Base-by-base conservation (phyloP, 768 basidiomycete species). In the Rhodotorula toruloides region DNA sequence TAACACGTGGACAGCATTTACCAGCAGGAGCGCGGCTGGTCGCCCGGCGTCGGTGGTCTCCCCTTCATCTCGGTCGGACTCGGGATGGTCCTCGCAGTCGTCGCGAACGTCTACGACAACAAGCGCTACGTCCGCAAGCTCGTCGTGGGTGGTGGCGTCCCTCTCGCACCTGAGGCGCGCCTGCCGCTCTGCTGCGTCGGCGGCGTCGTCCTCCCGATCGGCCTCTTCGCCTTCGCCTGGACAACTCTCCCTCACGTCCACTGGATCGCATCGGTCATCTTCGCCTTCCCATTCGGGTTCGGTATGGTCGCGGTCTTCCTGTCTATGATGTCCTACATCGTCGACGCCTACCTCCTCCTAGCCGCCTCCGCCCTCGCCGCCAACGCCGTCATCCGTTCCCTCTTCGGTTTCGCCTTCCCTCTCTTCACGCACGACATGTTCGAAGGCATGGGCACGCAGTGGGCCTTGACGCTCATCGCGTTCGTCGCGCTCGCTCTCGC, bases 181-280 rank as follows among this genome's bases (percentile, higher is more conserved):
- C 72, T 81, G 1, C 77, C 75, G 1, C 71, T 77, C 0, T 76
- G 78, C 27, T 74, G 77, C n/a, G 55, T 79, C 71, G 79, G 77
- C 16, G 77, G 76, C 37, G 54, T 76, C n/a, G 50, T 77, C 14
- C 70, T 81, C 1, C 77, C 78, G 42, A 65, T 78, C 54, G 72
- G 73, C 12, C 66, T 75, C 4, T 72, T 68, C 56, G 56, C 55
- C 55, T 75, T 74, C 55, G 70, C 70, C 1, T 73, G 66, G 66
- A 68, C 69, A 8, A 56, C 63, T 56, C 37, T 31, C 32, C 31
- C 40, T 7, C 53, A 65, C 12, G 73, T 85, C 0, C 87, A 83
- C 73, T 87, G 84, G 84, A 82, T 86, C 62, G 84, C 85, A 5
- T 84, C 86, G 19, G 83, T 88, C 75, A 76, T 87, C 44, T 84